Evolutionary conservation across 2,329 filamentous ascomycete genomes (phyloP).

Genomic region (Apiospora phragmitis): DNA sequence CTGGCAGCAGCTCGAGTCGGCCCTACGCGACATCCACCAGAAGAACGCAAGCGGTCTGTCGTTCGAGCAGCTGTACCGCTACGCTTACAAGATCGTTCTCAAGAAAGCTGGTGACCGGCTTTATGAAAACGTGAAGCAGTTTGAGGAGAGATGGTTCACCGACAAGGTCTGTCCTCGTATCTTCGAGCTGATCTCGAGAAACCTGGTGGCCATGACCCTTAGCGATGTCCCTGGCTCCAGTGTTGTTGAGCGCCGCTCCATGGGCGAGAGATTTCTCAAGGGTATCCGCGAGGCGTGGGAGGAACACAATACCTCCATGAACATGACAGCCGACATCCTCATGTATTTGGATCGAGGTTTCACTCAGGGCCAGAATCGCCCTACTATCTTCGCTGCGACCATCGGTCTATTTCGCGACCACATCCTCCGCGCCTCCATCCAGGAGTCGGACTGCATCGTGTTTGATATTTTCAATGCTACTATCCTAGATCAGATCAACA

Average conservation of each 20-base stretch:
- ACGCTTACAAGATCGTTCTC: slow-evolving; percentile 90
- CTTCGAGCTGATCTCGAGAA: slow-evolving; percentile 67
- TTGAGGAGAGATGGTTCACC: slow-evolving; percentile 81
- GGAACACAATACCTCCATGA: slow-evolving; percentile 89
- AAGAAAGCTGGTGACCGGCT: slow-evolving; percentile 81
- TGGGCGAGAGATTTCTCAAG: slow-evolving; percentile 80
- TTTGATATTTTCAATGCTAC: slow-evolving; percentile 78
- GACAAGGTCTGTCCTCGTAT: slow-evolving; percentile 72
- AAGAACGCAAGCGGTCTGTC: slow-evolving; percentile 88
- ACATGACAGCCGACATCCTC: slow-evolving; percentile 93
- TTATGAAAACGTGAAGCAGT: slow-evolving; percentile 76
- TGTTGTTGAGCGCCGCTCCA: slow-evolving; percentile 74
- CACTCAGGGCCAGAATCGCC: slow-evolving; percentile 66
- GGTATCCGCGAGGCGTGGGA: slow-evolving; percentile 79
- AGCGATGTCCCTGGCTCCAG: slow-evolving; percentile 59
- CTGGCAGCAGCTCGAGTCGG: slow-evolving; percentile 76
- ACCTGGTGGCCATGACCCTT: slow-evolving; percentile 62
- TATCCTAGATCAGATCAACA: slow-evolving; percentile 84
- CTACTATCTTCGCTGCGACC: slow-evolving; percentile 79
- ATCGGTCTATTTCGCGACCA: slow-evolving; percentile 89
- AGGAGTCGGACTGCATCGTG: slow-evolving; percentile 52
- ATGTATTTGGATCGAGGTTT: slow-evolving; percentile 97
- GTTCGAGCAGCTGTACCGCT: slow-evolving; percentile 93
- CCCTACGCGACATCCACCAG: slow-evolving; percentile 84
- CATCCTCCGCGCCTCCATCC: slow-evolving; percentile 66